Evolutionary conservation across 2,329 filamentous ascomycete species (phyloP).

Genomic region (Fusarium proliferatum): DNA sequence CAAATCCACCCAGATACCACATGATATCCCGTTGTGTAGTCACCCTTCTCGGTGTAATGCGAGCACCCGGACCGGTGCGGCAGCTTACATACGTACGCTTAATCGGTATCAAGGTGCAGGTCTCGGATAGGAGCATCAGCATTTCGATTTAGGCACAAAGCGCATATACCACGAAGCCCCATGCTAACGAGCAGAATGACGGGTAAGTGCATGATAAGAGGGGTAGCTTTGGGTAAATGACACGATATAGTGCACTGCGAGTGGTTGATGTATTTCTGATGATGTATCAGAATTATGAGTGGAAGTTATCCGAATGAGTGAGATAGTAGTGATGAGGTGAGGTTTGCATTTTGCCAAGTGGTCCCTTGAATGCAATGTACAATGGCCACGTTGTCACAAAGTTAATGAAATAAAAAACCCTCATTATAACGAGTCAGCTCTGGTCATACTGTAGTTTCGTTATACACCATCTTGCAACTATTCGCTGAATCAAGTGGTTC

Average conservation of each 20-base stretch:
- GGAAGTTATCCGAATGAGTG: constrained; percentile 4
- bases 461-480: constrained; percentile 19
- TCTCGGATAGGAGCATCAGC: constrained; percentile 25
- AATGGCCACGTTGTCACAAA: not conserved
- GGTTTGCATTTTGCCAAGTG: not conserved
- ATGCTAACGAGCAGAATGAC: not conserved
- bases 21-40: constrained; percentile 9
- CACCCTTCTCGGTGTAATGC: constrained; percentile 20
- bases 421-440: not conserved
- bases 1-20: constrained; percentile 10
- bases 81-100: constrained; percentile 3
- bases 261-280: constrained; percentile 1
- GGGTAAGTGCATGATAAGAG: constrained; percentile 21
- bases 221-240: constrained; percentile 2
- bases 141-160: constrained; percentile 7
- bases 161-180: not conserved
- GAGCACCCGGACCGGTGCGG: constrained; percentile 8
- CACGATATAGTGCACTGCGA: not conserved
- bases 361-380: not conserved
- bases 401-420: not conserved
- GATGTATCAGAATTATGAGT: constrained; percentile 16
- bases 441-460: constrained; percentile 1
- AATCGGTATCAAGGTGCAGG: constrained; percentile 29
- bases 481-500: constrained; percentile 12
- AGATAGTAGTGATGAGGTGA: constrained; percentile 8